Base-by-base conservation (phyloP, 129 eudicot genomes). In the Heracleum sosnowskyi region DNA sequence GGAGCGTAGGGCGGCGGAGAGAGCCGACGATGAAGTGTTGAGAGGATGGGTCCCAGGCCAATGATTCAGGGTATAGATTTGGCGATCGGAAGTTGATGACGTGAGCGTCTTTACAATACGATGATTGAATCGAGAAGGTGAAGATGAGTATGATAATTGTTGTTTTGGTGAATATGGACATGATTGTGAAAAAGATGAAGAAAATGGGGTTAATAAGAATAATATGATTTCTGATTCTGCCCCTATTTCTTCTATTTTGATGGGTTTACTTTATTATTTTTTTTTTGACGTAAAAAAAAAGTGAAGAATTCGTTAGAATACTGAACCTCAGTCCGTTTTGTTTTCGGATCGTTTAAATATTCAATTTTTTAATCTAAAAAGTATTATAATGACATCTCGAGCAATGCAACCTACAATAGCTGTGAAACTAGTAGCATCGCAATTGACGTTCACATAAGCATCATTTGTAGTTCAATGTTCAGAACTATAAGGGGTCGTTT, bases 11-110 rank as follows among this genome's bases (percentile, higher is more conserved):
- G 76, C 72, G 78, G 75, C 83, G 91, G 81, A 90, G 89, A 49
- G 97, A 90, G 44, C 90, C 87, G 79, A 88, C 86, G 29, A 95
- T 64, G 88, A 95, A 95, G 90, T 92, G 97, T 7, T 92, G 96
- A 68, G 85, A 85, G 0, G 70, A 75, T 5, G 88, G 88, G 81
- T 95, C 99, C 84, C 86, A 95, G 28, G 90, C 17, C 44, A 90
- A 28, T 75, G 96, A 90, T 75, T 88, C 94, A 0, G 99, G 99
- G 83, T 87, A 95, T 84, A 95, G 94, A 18, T 87, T 80, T 2
- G 89, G 88, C 51, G 92, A 95, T 41, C 83, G 83, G 90, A 95
- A 87, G 53, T 85, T 81, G 86, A 95, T 92, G 73, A 82, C 39
- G 86, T 95, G 99, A 77, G 78, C 87, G 3, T 79, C 79, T 73